Conservation (phyloP, 2,329 filamentous ascomycete genomes). For the Ceratocystis cacaofunesta region DNA sequence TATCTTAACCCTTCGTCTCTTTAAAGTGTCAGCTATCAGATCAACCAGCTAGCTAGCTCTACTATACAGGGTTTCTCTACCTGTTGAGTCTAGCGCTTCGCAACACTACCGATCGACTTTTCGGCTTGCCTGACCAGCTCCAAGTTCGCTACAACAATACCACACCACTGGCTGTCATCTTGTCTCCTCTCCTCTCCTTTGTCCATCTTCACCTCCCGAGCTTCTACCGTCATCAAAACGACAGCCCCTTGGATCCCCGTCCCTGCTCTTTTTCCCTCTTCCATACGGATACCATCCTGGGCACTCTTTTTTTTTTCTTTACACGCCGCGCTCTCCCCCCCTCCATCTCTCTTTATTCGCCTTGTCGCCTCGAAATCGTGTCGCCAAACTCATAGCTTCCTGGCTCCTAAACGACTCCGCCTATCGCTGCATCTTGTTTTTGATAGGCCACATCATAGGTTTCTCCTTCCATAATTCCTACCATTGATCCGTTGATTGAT, state of each 20-base stretch:
- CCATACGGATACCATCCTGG: too few relatives aligned
- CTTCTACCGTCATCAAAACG: neutral
- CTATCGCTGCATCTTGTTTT: neutral
- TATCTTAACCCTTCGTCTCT: neutral
- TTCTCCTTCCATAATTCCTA: neutral
- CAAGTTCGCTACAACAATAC: neutral
- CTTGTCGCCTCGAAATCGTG: neutral
- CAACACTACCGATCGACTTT: neutral
- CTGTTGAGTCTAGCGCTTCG: neutral
- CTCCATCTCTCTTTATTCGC: neutral
- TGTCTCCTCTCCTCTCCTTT: neutral
- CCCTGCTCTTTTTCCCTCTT: too few relatives aligned
- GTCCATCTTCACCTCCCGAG: neutral
- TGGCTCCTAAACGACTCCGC: neutral
- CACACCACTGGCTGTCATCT: neutral
- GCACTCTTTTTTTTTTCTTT: neutral
- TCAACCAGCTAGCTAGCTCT: neutral
- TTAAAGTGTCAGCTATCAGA: neutral
- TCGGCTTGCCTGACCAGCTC: too few relatives aligned
- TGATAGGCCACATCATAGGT: neutral
- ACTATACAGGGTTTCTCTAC: neutral
- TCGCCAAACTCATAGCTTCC: neutral
- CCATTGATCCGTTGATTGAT: neutral
- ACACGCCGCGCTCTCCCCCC: neutral
- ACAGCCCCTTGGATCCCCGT: too few relatives aligned